A percentile compares a stretch with the other conserved stretches of the same genome.
Evolutionary conservation across 2,329 filamentous ascomycete genomes (phyloP).

Genomic region (Arthrobotrys conoides): DNA sequence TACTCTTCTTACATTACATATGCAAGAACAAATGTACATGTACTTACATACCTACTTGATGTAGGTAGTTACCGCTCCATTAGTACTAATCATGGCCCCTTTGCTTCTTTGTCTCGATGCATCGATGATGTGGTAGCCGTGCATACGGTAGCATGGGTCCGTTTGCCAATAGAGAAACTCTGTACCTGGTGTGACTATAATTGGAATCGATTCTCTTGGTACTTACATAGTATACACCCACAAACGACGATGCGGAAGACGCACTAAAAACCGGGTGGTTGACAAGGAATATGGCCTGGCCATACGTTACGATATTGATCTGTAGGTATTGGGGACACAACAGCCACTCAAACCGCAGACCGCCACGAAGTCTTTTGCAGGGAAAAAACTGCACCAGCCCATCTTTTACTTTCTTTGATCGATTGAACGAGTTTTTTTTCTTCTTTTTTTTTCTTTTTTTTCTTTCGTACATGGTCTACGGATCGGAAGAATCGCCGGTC

Average conservation of each 20-base stretch:
- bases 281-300: constrained; percentile 12
- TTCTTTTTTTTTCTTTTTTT: constrained; percentile 8
- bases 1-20: no score
- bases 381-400: constrained; percentile 39
- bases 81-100: background rate
- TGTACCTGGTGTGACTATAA: constrained; percentile 58
- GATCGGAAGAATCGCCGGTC: constrained; percentile 32
- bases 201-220: constrained; percentile 46
- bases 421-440: no score
- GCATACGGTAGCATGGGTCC: constrained; percentile 39
- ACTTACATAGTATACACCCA: no score
- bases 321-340: constrained; percentile 23
- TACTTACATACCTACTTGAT: background rate
- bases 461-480: constrained; percentile 3
- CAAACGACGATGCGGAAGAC: constrained; percentile 12
- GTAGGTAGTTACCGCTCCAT: background rate
- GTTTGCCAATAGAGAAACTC: constrained; percentile 43
- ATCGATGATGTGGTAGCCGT: constrained; percentile 40
- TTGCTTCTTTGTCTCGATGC: constrained; percentile 31
- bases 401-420: constrained; percentile 43
- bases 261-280: constrained; percentile 38
- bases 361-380: constrained; percentile 43
- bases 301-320: background rate
- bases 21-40: no score
- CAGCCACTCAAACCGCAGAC: constrained; percentile 43